Evolutionary conservation across 257 asterid species (phyloP).

Genomic region (Solanum stenotomum): DNA sequence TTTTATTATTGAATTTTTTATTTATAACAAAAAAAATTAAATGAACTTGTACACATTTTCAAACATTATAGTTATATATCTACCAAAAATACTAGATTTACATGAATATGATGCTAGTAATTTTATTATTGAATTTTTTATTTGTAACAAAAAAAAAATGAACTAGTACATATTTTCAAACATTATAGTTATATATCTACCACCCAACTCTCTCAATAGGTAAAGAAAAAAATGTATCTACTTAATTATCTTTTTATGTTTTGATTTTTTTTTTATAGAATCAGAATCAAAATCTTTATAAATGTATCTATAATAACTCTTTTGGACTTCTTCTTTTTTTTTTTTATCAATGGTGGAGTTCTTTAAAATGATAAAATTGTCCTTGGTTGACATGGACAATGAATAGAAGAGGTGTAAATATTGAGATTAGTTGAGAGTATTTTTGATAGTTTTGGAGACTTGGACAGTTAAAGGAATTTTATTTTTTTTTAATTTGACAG

Average conservation of each 20-base stretch:
- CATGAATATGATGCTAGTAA: background rate
- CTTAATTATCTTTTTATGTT: no score
- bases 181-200: background rate
- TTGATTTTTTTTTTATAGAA: no score
- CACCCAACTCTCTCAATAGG: background rate
- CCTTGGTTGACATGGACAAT: background rate
- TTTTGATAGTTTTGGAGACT: background rate
- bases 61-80: background rate
- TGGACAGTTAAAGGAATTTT: no score
- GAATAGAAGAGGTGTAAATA: background rate
- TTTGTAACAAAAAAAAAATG: background rate
- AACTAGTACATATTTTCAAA: background rate
- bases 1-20: background rate
- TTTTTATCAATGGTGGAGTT: background rate
- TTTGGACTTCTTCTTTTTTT: background rate
- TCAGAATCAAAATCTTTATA: no score
- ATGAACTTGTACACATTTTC: background rate
- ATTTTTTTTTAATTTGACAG: no score
- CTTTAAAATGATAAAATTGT: background rate
- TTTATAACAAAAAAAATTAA: background rate
- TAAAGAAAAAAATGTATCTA: background rate
- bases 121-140: background rate
- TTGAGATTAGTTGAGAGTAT: background rate
- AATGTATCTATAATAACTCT: background rate
- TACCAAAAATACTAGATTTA: background rate